These are phyloP conservation scores for Nemania bipapillata DNA, from an alignment of 2,329 filamentous ascomycete genomes.

Conservation along the genomic window DNA sequence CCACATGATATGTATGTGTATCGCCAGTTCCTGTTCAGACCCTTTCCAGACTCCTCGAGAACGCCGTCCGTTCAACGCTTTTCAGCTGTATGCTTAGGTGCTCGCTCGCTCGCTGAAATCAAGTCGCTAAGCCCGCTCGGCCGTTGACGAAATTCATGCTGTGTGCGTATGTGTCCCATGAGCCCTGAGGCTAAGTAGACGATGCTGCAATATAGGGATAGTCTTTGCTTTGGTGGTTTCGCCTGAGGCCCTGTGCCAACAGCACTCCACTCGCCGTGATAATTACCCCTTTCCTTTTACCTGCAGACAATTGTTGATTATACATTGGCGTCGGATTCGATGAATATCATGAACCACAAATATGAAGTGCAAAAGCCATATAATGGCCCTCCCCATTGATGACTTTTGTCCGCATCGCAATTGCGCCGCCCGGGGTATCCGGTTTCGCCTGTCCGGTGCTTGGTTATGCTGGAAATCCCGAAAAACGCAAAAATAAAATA, in stretches of 20 bases:
- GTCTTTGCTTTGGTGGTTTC: background rate
- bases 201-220: background rate
- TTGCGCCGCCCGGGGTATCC: conserved; percentile 48
- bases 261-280: background rate
- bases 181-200: background rate
- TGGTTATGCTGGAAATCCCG: conserved; percentile 38
- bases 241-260: conserved; percentile 1
- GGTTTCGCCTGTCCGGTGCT: conserved; percentile 46
- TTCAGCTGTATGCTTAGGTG: conserved; percentile 9
- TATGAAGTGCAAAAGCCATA: conserved; percentile 27
- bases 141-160: conserved; percentile 17
- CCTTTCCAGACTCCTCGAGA: conserved; percentile 17
- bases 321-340: conserved; percentile 42
- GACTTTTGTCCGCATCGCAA: conserved; percentile 39
- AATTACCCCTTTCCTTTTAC: conserved; percentile 28
- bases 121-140: conserved; percentile 19
- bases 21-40: background rate
- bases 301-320: conserved; percentile 40
- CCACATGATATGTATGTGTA: conserved; percentile 14
- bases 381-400: conserved; percentile 21
- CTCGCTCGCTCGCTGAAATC: conserved; percentile 26
- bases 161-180: conserved; percentile 1
- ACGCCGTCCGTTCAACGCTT: conserved; percentile 26
- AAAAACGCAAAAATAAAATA: conserved; percentile 41
- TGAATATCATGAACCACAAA: conserved; percentile 28